Percentiles rank a stretch among this genome's conserved stretches.
Conservation (phyloP, 2,329 filamentous ascomycete species). For the Rhinocladiella similis region DNA sequence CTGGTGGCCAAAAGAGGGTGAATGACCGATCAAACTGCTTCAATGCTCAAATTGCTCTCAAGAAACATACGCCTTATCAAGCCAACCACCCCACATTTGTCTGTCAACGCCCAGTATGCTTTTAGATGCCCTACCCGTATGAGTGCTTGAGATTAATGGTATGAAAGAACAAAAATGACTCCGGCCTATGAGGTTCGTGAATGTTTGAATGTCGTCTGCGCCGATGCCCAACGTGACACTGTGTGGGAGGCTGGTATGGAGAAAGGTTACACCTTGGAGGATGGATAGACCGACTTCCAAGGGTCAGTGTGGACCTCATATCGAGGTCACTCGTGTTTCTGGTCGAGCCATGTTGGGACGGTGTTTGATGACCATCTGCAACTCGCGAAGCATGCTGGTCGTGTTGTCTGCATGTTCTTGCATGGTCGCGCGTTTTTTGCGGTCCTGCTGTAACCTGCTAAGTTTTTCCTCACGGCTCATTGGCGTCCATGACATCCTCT, state of each 20-base stretch:
- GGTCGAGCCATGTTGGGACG: slow-evolving; percentile 42
- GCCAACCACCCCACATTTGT: not conserved
- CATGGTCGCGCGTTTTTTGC: slow-evolving; percentile 69
- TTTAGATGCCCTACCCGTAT: not conserved
- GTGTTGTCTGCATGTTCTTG: slow-evolving; percentile 78
- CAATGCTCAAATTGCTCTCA: too few relatives aligned
- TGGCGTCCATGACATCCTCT: slow-evolving; percentile 54
- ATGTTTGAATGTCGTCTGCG: not conserved
- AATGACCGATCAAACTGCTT: too few relatives aligned
- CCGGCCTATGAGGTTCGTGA: not conserved
- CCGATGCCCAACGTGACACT: not conserved
- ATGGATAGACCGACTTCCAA: not conserved
- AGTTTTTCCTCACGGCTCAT: slow-evolving; percentile 86
- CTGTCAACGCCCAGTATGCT: not conserved
- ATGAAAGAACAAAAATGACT: not conserved
- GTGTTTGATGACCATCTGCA: slow-evolving; percentile 82
- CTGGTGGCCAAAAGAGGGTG: too few relatives aligned
- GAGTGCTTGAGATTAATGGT: not conserved
- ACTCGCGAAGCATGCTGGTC: slow-evolving; percentile 85
- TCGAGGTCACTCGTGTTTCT: slow-evolving; percentile 45
- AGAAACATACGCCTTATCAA: too few relatives aligned
- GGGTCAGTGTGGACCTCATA: slow-evolving; percentile 32
- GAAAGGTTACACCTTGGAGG: not conserved
- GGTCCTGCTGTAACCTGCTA: slow-evolving; percentile 82
- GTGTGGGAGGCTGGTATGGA: not conserved